Percentiles rank a stretch among this genome's conserved stretches.
Evolutionary conservation across 1,284 basidiomycete species (phyloP).

Genomic region (Vanrija sp.): DNA sequence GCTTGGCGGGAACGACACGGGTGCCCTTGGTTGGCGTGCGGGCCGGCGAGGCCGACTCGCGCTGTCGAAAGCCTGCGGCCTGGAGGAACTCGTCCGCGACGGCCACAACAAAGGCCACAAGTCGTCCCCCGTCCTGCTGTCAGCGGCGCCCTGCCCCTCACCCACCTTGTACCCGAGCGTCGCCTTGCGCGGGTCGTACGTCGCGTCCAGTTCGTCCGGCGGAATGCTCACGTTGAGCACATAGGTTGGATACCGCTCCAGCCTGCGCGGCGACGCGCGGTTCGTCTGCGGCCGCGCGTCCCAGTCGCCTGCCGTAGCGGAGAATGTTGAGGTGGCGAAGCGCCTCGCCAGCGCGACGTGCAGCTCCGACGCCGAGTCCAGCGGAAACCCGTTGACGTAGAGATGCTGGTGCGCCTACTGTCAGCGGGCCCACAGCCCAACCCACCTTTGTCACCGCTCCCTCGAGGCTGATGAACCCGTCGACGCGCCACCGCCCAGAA

Average conservation of each 20-base stretch:
- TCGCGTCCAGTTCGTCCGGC: conserved; percentile 64
- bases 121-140: conserved; percentile 55
- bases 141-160: neutral
- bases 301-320: conserved; percentile 45
- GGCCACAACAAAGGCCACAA: conserved; percentile 58
- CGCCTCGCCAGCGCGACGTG: conserved; percentile 63
- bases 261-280: conserved; percentile 65
- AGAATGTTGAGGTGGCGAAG: conserved; percentile 52
- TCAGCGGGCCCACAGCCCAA: neutral
- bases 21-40: too few relatives aligned
- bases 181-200: conserved; percentile 69
- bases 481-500: conserved; percentile 56
- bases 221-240: conserved; percentile 70
- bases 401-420: conserved; percentile 72
- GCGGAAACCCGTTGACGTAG: conserved; percentile 75
- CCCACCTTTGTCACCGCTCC: conserved; percentile 68
- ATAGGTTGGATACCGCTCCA: conserved; percentile 72
- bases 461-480: conserved; percentile 75
- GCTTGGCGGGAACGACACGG: neutral
- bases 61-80: conserved; percentile 22
- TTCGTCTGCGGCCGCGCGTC: conserved; percentile 4
- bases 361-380: conserved; percentile 61
- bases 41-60: too few relatives aligned
- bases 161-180: conserved; percentile 64
- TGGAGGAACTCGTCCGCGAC: conserved; percentile 63